These are phyloP conservation scores for Candida sithepensis DNA, from an alignment of 805 yeast genomes.

Conservation along the genomic window DNA sequence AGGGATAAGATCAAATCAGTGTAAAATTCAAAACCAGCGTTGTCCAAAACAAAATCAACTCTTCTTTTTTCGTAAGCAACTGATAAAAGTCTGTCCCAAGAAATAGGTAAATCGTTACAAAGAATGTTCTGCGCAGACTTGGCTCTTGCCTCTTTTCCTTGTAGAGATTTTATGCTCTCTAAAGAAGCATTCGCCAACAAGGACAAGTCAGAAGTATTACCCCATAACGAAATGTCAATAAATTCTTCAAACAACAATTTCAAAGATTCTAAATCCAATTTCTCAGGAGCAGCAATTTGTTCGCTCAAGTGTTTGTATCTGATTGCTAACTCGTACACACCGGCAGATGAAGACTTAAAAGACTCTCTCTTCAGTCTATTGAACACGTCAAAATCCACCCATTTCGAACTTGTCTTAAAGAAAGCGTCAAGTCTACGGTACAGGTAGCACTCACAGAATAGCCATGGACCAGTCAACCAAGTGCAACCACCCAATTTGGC, in stretches of 20 bases:
- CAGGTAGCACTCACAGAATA: constrained; percentile 78
- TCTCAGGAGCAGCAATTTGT: constrained; percentile 19
- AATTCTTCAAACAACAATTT: constrained; percentile 73
- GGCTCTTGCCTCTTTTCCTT: constrained; percentile 84
- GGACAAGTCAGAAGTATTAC: constrained; percentile 95
- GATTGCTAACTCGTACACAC: constrained; percentile 77
- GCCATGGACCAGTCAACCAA: constrained; percentile 91
- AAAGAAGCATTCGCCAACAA: constrained; percentile 82
- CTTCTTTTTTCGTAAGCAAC: constrained; percentile 37
- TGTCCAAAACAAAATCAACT: constrained; percentile 83
- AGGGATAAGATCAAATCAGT: constrained; percentile 72
- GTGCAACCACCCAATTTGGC: constrained; percentile 35
- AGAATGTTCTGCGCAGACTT: constrained; percentile 76
- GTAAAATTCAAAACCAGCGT: constrained; percentile 92
- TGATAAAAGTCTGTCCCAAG: constrained; percentile 51
- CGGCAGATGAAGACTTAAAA: constrained; percentile 68
- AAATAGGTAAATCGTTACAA: constrained; percentile 65
- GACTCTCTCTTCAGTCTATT: constrained; percentile 66
- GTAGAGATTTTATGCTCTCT: constrained; percentile 87
- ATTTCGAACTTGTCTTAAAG: constrained; percentile 38
- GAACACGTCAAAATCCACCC: constrained; percentile 71
- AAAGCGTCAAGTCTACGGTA: constrained; percentile 60
- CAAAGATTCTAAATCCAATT: constrained; percentile 39
- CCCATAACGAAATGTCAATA: constrained; percentile 90
- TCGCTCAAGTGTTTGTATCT: constrained; percentile 46